Conservation (phyloP, 2,329 filamentous ascomycete genomes). For the Talaromyces sp. region DNA sequence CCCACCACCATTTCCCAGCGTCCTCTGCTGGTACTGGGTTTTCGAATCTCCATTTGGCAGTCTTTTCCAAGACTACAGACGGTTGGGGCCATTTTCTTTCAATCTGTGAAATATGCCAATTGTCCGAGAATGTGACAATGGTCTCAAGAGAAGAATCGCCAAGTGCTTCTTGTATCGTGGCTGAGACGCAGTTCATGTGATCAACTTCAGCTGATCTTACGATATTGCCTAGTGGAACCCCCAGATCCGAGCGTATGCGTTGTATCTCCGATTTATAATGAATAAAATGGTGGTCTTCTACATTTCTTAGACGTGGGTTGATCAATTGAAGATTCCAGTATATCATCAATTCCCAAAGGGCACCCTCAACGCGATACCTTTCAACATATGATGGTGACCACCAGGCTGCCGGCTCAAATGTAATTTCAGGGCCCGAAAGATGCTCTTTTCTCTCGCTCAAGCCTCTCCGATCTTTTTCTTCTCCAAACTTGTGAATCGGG, state of each 20-base stretch:
- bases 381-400: constrained; percentile 7
- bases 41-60: not conserved
- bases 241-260: not conserved
- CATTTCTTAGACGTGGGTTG: not conserved
- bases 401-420: not conserved
- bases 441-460: not conserved
- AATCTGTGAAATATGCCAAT: not conserved
- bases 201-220: constrained; percentile 4
- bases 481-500: not conserved
- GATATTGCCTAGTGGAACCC: not conserved
- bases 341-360: constrained; percentile 3
- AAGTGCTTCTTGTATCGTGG: constrained; percentile 5
- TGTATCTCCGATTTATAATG: not conserved
- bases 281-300: not conserved
- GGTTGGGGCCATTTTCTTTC: not conserved
- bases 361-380: not conserved
- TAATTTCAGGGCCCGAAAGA: not conserved
- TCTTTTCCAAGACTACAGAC: not conserved
- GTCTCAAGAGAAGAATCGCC: not conserved
- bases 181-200: constrained; percentile 1
- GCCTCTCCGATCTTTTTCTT: not conserved
- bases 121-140: not conserved
- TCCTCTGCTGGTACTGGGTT: not conserved
- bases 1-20: not conserved
- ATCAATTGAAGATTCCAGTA: not conserved